phyloP scores from a whole-genome alignment of 2,329 filamentous ascomycete species.

The Trematosphaeria pertusa region DNA sequence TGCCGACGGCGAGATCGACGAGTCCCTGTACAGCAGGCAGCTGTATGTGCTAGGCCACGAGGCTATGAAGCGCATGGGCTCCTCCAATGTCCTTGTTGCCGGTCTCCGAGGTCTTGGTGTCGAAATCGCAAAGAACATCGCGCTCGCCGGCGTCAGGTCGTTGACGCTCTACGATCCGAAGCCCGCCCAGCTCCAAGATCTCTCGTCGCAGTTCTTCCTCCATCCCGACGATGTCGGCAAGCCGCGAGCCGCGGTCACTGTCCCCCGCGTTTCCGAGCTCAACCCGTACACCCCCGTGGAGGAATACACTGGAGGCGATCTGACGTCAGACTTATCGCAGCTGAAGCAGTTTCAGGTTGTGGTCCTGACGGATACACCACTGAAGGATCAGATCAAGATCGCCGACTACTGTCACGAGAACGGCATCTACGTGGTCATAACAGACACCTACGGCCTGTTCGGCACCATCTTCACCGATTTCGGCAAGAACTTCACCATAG shows the following conservation, averaged over 20 bases:
- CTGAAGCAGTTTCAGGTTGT: slow-evolving; percentile 93
- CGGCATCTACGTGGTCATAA: slow-evolving; percentile 86
- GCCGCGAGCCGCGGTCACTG: slow-evolving; percentile 84
- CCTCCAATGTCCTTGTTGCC: slow-evolving; percentile 90
- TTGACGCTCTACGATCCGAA: slow-evolving; percentile 90
- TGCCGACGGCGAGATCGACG: slow-evolving; percentile 68
- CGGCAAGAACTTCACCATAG: slow-evolving; percentile 88
- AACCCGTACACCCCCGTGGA: slow-evolving; percentile 95
- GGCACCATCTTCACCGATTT: slow-evolving; percentile 98
- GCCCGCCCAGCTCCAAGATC: slow-evolving; percentile 81
- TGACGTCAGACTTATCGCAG: slow-evolving; percentile 78
- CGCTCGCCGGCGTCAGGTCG: slow-evolving; percentile 97
- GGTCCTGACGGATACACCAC: slow-evolving; percentile 83
- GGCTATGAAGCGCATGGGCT: slow-evolving; percentile 98
- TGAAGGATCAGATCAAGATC: slow-evolving; percentile 81
- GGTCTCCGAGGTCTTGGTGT: slow-evolving; percentile 94
- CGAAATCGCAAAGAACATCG: slow-evolving; percentile 98
- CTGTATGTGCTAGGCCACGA: slow-evolving; percentile 77
- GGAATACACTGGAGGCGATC: slow-evolving; percentile 69
- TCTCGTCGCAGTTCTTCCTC: slow-evolving; percentile 98
- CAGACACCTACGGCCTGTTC: slow-evolving; percentile 92
- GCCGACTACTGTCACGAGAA: slow-evolving; percentile 95
- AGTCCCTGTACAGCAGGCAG: slow-evolving; percentile 72
- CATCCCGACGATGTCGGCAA: slow-evolving; percentile 88
- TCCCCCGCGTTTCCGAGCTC: slow-evolving; percentile 88